Conservation (phyloP, 2,329 filamentous ascomycete genomes). For the Exutisphaerella laricina region DNA sequence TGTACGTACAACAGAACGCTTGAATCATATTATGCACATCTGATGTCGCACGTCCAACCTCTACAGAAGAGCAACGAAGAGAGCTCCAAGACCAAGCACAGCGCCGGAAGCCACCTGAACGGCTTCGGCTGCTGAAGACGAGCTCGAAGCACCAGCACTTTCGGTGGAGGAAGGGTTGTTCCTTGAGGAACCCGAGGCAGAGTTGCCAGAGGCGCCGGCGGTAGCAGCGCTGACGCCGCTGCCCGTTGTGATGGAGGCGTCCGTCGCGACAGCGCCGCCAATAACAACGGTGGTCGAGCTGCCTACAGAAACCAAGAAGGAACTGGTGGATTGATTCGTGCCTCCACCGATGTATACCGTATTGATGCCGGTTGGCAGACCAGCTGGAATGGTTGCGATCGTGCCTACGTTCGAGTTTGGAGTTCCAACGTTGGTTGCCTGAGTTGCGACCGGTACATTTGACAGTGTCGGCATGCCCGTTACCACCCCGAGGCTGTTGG, state of each 20-base stretch:
- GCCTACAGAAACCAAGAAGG: conserved; percentile 32
- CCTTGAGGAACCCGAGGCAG: conserved; percentile 4
- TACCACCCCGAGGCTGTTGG: conserved; percentile 46
- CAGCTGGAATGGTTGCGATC: conserved; percentile 39
- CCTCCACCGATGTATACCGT: conserved; percentile 24
- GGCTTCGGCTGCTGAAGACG: conserved; percentile 24
- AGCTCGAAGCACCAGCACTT: conserved; percentile 14
- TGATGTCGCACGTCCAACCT: conserved; percentile 1
- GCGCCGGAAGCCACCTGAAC: conserved; percentile 32
- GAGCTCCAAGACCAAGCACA: conserved; percentile 34
- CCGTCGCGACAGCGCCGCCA: conserved; percentile 22
- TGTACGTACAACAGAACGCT: conserved; percentile 4
- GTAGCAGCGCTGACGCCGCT: conserved; percentile 12
- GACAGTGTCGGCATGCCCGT: conserved; percentile 43
- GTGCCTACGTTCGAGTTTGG: conserved; percentile 26
- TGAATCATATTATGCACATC: conserved; percentile 6
- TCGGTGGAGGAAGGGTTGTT: conserved; percentile 22
- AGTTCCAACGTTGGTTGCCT: conserved; percentile 3
- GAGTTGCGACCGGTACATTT: conserved; percentile 29
- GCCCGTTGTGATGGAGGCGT: conserved; percentile 13
- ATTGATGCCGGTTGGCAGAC: conserved; percentile 33
- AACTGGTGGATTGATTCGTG: conserved; percentile 28
- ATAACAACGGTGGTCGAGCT: conserved; percentile 29
- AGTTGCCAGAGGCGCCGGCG: conserved; percentile 4
- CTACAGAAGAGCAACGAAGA: conserved; percentile 36